Conservation (phyloP, 1,284 basidiomycete genomes). For the Psilocybe mexicana region DNA sequence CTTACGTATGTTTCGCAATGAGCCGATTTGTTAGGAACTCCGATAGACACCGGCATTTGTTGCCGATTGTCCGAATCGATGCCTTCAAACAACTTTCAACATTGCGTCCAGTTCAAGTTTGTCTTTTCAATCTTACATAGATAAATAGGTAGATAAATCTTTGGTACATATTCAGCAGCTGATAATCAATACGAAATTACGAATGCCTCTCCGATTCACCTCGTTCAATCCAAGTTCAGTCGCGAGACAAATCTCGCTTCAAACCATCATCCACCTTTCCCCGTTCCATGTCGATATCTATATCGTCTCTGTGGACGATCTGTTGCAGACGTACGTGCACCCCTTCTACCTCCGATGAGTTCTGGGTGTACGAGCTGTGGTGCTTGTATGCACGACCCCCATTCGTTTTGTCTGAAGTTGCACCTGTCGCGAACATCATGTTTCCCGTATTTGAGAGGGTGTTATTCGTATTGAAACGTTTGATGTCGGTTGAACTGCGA, state of each 20-base stretch:
- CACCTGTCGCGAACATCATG: not conserved
- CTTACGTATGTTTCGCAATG: no score
- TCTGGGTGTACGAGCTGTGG: not conserved
- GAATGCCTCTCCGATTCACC: not conserved
- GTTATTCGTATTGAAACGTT: not conserved
- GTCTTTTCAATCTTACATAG: no score
- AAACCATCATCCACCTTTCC: not conserved
- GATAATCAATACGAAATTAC: no score
- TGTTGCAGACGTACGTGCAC: not conserved
- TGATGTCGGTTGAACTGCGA: slow-evolving; percentile 1
- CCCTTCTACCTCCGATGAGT: not conserved
- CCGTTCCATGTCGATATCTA: not conserved
- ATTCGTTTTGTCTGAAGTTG: not conserved
- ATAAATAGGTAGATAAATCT: no score
- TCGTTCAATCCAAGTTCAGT: not conserved
- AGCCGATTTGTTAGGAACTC: no score
- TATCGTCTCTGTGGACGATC: not conserved
- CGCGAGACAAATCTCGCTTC: not conserved
- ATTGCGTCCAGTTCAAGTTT: no score
- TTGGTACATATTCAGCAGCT: no score
- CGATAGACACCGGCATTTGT: no score
- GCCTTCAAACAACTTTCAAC: no score
- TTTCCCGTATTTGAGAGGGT: no score
- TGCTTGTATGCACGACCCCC: not conserved
- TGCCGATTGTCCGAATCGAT: no score